Evolutionary conservation across 306 rosid genomes (phyloP).

Genomic region (Sesbania bispinosa): DNA sequence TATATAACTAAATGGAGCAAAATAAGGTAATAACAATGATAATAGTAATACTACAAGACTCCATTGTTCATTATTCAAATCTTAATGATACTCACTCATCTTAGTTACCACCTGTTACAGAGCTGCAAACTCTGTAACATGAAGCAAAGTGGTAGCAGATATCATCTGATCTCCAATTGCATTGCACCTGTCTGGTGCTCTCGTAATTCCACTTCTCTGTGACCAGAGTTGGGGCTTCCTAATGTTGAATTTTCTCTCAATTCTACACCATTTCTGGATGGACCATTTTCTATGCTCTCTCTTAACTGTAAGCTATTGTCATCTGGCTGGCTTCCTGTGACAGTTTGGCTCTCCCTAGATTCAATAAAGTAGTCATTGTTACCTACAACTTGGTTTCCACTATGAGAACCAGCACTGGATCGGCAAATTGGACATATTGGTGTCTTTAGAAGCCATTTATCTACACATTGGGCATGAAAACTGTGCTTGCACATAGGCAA

Average conservation of each 20-base stretch:
- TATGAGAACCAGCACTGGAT: constrained; percentile 26
- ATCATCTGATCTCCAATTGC: neutral
- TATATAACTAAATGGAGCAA: neutral
- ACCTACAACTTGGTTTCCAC: constrained; percentile 3
- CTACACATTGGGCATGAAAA: constrained; percentile 64
- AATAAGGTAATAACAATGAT: neutral
- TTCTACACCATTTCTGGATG: neutral
- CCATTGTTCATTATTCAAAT: neutral
- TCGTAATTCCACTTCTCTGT: constrained; percentile 20
- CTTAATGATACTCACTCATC: neutral
- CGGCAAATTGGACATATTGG: constrained; percentile 62
- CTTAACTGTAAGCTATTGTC: neutral
- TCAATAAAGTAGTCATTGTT: constrained; percentile 20
- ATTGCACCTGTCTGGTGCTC: neutral
- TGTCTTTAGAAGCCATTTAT: constrained; percentile 54
- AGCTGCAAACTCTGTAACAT: neutral
- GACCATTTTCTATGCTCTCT: constrained; percentile 23
- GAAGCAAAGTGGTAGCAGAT: neutral
- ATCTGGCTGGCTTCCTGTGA: neutral
- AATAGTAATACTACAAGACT: neutral
- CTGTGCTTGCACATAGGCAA: constrained; percentile 58
- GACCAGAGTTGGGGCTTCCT: neutral
- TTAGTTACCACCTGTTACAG: neutral
- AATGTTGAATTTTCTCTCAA: constrained; percentile 17
- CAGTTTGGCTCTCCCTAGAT: constrained; percentile 17